A percentile compares a stretch with the other conserved stretches of the same genome.
phyloP scores from a whole-genome alignment of 2,329 filamentous ascomycete genomes.

The Penicillium polonicum region DNA sequence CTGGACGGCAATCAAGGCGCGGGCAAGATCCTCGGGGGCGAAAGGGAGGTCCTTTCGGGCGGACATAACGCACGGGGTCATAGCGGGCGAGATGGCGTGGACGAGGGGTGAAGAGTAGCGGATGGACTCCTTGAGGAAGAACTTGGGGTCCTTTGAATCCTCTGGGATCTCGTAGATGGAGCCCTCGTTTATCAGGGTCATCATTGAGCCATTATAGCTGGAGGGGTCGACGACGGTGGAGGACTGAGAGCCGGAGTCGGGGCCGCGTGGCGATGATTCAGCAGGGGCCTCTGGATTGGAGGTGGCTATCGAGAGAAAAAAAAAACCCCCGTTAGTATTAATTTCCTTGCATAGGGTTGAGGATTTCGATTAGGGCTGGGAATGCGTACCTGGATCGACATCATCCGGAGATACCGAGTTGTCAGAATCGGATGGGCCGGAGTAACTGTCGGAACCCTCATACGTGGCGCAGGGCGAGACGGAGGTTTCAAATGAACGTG shows the following conservation, averaged over 20 bases:
- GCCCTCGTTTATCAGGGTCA: constrained; percentile 35
- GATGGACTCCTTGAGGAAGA: constrained; percentile 34
- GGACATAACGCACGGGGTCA: constrained; percentile 20
- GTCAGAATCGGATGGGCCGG: constrained; percentile 17
- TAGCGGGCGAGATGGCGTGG: constrained; percentile 28
- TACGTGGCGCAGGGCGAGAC: constrained; percentile 40
- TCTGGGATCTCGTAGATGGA: constrained; percentile 24
- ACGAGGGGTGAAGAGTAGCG: constrained; percentile 33
- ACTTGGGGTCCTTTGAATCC: constrained; percentile 32
- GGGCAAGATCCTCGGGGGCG: constrained; percentile 36
- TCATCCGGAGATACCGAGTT: constrained; percentile 21
- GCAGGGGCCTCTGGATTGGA: constrained; percentile 19
- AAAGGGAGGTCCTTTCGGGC: constrained; percentile 33
- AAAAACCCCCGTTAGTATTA: constrained; percentile 11
- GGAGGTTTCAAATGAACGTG: constrained; percentile 37
- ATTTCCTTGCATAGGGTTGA: not conserved
- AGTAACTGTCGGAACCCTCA: constrained; percentile 14
- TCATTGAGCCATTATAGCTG: constrained; percentile 36
- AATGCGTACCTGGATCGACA: constrained; percentile 24
- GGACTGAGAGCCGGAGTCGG: constrained; percentile 34
- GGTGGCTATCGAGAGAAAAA: not conserved
- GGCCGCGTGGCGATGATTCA: constrained; percentile 28
- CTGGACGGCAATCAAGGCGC: constrained; percentile 40
- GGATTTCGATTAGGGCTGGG: not conserved
- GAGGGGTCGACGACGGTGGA: constrained; percentile 38